phyloP scores from a whole-genome alignment of 805 yeast genomes.

The Ogataea minuta region DNA sequence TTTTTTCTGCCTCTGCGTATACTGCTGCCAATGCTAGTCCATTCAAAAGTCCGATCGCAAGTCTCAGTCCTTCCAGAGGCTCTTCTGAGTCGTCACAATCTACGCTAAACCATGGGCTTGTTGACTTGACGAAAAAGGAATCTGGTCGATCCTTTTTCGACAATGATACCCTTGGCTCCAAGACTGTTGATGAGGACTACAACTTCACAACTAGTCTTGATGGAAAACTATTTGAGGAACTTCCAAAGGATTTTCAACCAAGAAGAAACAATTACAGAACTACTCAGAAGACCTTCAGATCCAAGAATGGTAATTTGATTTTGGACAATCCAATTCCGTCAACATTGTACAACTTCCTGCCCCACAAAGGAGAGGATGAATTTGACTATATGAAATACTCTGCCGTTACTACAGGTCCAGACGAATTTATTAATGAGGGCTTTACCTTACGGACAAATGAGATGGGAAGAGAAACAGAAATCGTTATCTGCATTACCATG shows the following conservation, averaged over 20 bases:
- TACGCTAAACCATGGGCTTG: constrained; percentile 12
- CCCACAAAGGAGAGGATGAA: constrained; percentile 87
- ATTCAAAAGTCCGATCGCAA: constrained; percentile 22
- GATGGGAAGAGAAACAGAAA: constrained; percentile 85
- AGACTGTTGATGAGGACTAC: constrained; percentile 19
- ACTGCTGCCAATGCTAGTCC: constrained; percentile 52
- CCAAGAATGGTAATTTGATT: constrained; percentile 79
- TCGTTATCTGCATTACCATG: constrained; percentile 93
- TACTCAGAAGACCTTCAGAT: constrained; percentile 61
- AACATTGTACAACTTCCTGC: constrained; percentile 78
- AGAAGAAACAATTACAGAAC: constrained; percentile 36
- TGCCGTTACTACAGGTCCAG: constrained; percentile 93
- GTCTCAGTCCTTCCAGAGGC: constrained; percentile 26
- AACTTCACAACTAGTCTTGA: constrained; percentile 29
- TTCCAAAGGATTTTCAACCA: constrained; percentile 36
- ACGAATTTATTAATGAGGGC: constrained; percentile 74
- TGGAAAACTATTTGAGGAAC: constrained; percentile 32
- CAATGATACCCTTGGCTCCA: constrained; percentile 20
- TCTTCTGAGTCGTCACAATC: constrained; percentile 24
- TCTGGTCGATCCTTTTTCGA: constrained; percentile 19
- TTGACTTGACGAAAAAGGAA: constrained; percentile 14
- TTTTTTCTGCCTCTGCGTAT: constrained; percentile 59
- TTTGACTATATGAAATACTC: constrained; percentile 96
- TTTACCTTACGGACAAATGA: constrained; percentile 85
- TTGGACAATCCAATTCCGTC: constrained; percentile 94